A percentile compares a stretch with the other conserved stretches of the same genome.
Conservation (phyloP, 2,329 filamentous ascomycete species). For the Fusarium sp. region DNA sequence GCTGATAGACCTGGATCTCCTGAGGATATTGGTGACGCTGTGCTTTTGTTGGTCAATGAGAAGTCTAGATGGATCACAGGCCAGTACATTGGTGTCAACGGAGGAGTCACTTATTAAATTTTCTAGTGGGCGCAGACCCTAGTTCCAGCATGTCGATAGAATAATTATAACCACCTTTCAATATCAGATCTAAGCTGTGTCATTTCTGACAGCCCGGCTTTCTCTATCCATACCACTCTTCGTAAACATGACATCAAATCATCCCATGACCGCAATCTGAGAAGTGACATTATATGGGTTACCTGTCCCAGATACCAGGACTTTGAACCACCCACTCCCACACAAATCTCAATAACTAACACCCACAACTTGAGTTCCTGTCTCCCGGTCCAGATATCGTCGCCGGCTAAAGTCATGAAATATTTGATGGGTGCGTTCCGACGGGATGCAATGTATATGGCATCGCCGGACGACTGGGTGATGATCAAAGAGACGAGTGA, state of each 20-base stretch:
- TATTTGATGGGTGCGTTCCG: background rate
- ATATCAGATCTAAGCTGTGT: slow-evolving; percentile 18
- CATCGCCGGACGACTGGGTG: slow-evolving; percentile 31
- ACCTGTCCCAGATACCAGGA: slow-evolving; percentile 29
- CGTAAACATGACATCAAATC: slow-evolving; percentile 20
- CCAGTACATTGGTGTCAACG: slow-evolving; percentile 24
- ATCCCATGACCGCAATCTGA: slow-evolving; percentile 13
- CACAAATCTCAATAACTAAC: slow-evolving; percentile 21
- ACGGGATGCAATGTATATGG: slow-evolving; percentile 11
- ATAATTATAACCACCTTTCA: background rate
- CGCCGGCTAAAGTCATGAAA: background rate
- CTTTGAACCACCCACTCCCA: slow-evolving; percentile 9
- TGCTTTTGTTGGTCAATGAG: slow-evolving; percentile 27
- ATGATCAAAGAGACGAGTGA: slow-evolving; percentile 20
- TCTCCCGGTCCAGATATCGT: slow-evolving; percentile 6
- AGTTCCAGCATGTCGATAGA: too few relatives aligned
- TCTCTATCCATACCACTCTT: slow-evolving; percentile 26
- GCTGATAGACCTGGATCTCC: slow-evolving; percentile 53
- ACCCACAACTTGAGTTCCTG: slow-evolving; percentile 31
- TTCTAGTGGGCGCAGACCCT: background rate
- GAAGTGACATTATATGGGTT: background rate
- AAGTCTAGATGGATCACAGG: slow-evolving; percentile 36
- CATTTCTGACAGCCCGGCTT: slow-evolving; percentile 24
- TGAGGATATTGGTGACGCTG: slow-evolving; percentile 59
- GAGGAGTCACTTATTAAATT: slow-evolving; percentile 4